These are phyloP conservation scores for Anisogramma anomala DNA, from an alignment of 2,329 filamentous ascomycete species.

Conservation along the genomic window DNA sequence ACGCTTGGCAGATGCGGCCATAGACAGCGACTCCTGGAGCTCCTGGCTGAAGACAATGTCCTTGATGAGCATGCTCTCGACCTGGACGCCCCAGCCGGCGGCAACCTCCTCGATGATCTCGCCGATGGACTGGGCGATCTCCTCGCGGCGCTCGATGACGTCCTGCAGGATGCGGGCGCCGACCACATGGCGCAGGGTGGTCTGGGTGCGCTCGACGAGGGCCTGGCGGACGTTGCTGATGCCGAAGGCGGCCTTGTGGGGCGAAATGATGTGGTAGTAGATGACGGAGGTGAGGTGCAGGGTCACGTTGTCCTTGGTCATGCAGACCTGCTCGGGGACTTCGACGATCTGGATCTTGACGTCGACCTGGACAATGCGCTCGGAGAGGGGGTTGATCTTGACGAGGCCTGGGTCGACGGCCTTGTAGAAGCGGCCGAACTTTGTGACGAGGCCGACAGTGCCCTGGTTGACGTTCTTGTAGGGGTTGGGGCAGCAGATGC, in stretches of 20 bases:
- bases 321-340: slow-evolving; percentile 92
- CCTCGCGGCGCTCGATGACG: slow-evolving; percentile 95
- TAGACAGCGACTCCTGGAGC: slow-evolving; percentile 88
- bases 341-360: slow-evolving; percentile 99
- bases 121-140: slow-evolving; percentile 86
- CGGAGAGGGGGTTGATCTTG: slow-evolving; percentile 92
- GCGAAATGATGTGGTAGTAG: slow-evolving; percentile 94
- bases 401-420: slow-evolving; percentile 94
- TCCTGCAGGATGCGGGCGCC: slow-evolving; percentile 93
- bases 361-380: slow-evolving; percentile 81
- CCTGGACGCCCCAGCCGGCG: slow-evolving; percentile 83
- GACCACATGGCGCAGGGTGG: slow-evolving; percentile 90
- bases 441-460: slow-evolving; percentile 89
- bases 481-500: slow-evolving; percentile 84
- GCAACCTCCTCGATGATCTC: slow-evolving; percentile 98
- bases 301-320: slow-evolving; percentile 99
- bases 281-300: slow-evolving; percentile 91
- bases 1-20: slow-evolving; percentile 97
- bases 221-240: slow-evolving; percentile 91
- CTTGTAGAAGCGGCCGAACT: slow-evolving; percentile 89
- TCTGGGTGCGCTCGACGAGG: slow-evolving; percentile 96
- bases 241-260: slow-evolving; percentile 94
- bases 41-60: slow-evolving; percentile 97
- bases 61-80: slow-evolving; percentile 98
- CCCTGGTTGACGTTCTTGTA: slow-evolving; percentile 89